phyloP scores from a whole-genome alignment of 2,329 filamentous ascomycete species.

The Neocatenulostroma microsporum region DNA sequence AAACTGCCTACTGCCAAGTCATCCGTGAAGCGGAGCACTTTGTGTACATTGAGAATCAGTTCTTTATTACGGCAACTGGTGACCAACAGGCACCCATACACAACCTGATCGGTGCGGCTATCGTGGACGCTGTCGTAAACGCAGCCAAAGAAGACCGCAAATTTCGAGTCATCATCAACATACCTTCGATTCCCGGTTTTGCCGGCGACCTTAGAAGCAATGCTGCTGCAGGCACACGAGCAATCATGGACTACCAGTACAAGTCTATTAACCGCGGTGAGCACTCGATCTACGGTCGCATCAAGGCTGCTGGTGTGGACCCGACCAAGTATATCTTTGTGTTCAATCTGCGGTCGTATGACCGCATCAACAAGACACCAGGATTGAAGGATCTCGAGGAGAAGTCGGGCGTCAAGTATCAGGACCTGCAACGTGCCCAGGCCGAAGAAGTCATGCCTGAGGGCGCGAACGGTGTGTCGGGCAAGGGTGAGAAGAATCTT shows the following conservation, averaged over 20 bases:
- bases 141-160: constrained; percentile 77
- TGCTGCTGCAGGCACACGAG: constrained; percentile 75
- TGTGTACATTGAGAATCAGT: constrained; percentile 98
- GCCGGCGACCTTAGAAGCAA: constrained; percentile 80
- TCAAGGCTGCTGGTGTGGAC: constrained; percentile 66
- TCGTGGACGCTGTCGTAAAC: constrained; percentile 80
- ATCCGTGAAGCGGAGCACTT: constrained; percentile 85
- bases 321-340: constrained; percentile 78
- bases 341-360: constrained; percentile 90
- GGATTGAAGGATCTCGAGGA: constrained; percentile 67
- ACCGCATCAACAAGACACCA: constrained; percentile 78
- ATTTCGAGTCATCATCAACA: constrained; percentile 82
- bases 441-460: constrained; percentile 80
- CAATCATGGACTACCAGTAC: constrained; percentile 99
- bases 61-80: constrained; percentile 93
- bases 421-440: constrained; percentile 78
- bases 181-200: constrained; percentile 88
- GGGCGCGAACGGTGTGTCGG: constrained; percentile 55
- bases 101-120: constrained; percentile 79
- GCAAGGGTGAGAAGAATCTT: constrained; percentile 31
- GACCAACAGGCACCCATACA: constrained; percentile 78
- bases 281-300: constrained; percentile 78
- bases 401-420: constrained; percentile 72
- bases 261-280: constrained; percentile 90
- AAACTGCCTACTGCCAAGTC: constrained; percentile 76